These are phyloP conservation scores for Cadophora luteo-olivacea DNA, from an alignment of 2,329 filamentous ascomycete genomes.

Conservation along the genomic window DNA sequence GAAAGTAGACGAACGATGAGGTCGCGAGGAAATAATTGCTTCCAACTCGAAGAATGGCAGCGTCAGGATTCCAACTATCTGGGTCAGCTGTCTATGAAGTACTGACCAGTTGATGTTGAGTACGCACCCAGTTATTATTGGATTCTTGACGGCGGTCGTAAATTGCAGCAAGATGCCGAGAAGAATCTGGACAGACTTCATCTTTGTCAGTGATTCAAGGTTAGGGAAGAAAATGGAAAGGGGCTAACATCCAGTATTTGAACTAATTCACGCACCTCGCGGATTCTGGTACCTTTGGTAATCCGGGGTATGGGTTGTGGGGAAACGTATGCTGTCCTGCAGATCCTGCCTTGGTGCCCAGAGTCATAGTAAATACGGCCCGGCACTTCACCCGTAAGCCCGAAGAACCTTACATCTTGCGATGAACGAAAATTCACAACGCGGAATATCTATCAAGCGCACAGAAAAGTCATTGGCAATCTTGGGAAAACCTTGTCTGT, in stretches of 20 bases:
- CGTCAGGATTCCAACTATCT: background rate
- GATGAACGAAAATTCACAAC: too few relatives aligned
- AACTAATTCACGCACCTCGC: background rate
- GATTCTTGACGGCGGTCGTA: background rate
- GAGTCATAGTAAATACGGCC: too few relatives aligned
- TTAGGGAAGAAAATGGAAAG: too few relatives aligned
- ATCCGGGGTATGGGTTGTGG: too few relatives aligned
- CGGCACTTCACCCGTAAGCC: too few relatives aligned
- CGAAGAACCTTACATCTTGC: too few relatives aligned
- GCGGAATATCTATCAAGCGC: too few relatives aligned
- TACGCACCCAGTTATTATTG: background rate
- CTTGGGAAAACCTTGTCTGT: too few relatives aligned
- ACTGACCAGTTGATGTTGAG: background rate
- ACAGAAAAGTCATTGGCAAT: too few relatives aligned
- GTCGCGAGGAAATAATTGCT: background rate
- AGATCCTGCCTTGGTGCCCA: too few relatives aligned
- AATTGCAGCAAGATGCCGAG: background rate
- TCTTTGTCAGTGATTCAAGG: background rate
- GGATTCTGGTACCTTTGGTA: too few relatives aligned
- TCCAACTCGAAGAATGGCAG: background rate
- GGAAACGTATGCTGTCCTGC: too few relatives aligned
- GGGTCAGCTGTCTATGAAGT: background rate
- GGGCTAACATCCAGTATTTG: background rate
- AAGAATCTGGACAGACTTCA: background rate
- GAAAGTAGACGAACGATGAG: conserved; percentile 48